Base-by-base conservation (phyloP, 2,329 filamentous ascomycete genomes). In the Dothistroma septosporum region DNA sequence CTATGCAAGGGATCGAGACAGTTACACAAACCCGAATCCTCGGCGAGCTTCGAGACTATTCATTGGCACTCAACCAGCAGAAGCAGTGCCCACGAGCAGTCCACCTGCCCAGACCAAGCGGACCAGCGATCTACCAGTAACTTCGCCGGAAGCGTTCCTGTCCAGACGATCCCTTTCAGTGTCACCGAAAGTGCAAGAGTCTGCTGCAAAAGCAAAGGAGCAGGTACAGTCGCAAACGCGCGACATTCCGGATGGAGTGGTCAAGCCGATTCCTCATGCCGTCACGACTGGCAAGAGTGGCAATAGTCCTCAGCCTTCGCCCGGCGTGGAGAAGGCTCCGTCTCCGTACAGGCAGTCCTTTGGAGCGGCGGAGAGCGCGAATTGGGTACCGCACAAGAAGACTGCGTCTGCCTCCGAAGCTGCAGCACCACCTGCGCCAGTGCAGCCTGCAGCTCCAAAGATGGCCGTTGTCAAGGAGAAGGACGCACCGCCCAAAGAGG, bases 391-490 rank as follows among this genome's bases (percentile, higher is more conserved):
- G 14, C 53, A 59, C 16, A 61, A 58, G 48, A 64, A 62, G 21
- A 54, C 58, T n/a, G 47, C 56, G 14, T 56, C 59, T n/a, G 57
- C 44, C 16, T 58, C 61, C 16, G 61, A 61, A 14, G 35, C 37
- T 12, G 49, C 60, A 24, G 22, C 61, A 6, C 52, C 47, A 41
- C 59, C 55, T 24, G 64, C 70, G 16, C 69, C 70, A 46, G 66
- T 71, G 52, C 70, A 71, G 57, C 70, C 70, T 1, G 64, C 65
- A 3, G 53, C 71, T 5, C 65, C 68, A 47, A 64, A 65, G 19
- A 70, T 70, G 66, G 61, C 64, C 11, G 66, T 61, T 41, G 57
- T 65, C 46, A 72, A 68, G 63, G 59, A 60, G 58, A 60, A 66
- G 48, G 61, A 62, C 37, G 53, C 49, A 53, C 58, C 41, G 53